Evolutionary conservation across 305 asterid species (phyloP).

Genomic region (Fraxinus dipetala): DNA sequence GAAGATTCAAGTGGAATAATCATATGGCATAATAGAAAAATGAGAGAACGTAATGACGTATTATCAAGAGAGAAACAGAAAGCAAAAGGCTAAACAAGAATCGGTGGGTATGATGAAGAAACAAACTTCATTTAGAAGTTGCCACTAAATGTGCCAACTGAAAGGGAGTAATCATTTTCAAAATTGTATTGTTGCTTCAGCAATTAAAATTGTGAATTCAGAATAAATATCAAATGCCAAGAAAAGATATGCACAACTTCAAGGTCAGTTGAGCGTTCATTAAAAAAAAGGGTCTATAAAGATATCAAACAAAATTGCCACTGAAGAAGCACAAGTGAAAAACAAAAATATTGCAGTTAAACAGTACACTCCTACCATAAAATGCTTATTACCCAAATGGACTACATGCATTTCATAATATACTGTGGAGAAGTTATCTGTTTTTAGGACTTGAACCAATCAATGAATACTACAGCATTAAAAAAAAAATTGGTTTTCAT

Average conservation of each 20-base stretch:
- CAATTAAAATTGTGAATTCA: background rate
- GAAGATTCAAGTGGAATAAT: constrained; percentile 2
- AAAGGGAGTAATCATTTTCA: background rate
- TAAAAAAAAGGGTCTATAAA: background rate
- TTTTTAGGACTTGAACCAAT: background rate
- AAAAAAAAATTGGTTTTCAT: background rate
- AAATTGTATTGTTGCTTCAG: background rate
- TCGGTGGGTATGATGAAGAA: background rate
- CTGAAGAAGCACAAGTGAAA: background rate
- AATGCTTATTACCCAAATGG: background rate
- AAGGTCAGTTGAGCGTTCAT: background rate
- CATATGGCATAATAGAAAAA: background rate
- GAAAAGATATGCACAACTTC: background rate
- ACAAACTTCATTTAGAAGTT: background rate
- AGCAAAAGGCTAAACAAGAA: background rate
- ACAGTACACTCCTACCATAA: background rate
- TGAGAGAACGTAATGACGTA: background rate
- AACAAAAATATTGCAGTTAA: background rate
- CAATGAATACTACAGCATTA: background rate
- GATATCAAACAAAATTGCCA: background rate
- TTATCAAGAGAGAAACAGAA: background rate
- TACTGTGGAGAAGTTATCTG: background rate
- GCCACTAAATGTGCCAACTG: background rate
- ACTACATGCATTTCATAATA: background rate
- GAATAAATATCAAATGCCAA: background rate